Base-by-base conservation (phyloP, 306 rosid species). In the Senna siamea region DNA sequence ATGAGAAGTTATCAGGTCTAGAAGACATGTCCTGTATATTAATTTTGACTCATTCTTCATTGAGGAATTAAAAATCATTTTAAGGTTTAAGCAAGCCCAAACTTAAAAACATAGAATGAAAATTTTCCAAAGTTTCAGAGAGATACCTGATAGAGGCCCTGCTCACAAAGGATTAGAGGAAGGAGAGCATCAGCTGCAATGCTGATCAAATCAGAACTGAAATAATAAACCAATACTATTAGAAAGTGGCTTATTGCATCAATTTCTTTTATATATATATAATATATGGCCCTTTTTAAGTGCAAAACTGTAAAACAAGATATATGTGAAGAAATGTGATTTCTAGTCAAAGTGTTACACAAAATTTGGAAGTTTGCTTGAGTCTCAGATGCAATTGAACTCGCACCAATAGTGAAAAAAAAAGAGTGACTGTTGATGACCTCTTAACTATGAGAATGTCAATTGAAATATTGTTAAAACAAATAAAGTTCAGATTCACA, bases 151-250 rank as follows among this genome's bases (percentile, higher is more conserved):
- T 86, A 93, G 32, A 93, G 88, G 80, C 76, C 78, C 82, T 89
- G 93, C 80, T 93, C 96, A 73, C 98, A 93, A 62, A 93, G 96
- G 69, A 93, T 88, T 69, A 91, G 53, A 0, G 97, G 97, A 78
- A 93, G 87, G 69, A 93, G 97, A 37, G 98, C 97, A 79, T 91
- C 98, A n/a, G 98, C 97, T n/a, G 96, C 98, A 74, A 85, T 82
- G 69, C 98, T 80, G 79, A 85, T 81, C 79, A 94, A 85, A 80
- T 93, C 97, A 43, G 89, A 89, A 82, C 98, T 93, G 89, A 69
- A 71, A 80, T 41, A 67, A 71, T 60, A 80, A 67, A 68, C 46
- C 50, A 22, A 61, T 23, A 18, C 32, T 47, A 9, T 59, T 56
- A 72, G 69, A 76, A 66, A 50, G 68, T 19, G 26, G 70, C 32